phyloP scores from a whole-genome alignment of 31 red algal genomes.

The Odonthalia washingtoniensis region DNA sequence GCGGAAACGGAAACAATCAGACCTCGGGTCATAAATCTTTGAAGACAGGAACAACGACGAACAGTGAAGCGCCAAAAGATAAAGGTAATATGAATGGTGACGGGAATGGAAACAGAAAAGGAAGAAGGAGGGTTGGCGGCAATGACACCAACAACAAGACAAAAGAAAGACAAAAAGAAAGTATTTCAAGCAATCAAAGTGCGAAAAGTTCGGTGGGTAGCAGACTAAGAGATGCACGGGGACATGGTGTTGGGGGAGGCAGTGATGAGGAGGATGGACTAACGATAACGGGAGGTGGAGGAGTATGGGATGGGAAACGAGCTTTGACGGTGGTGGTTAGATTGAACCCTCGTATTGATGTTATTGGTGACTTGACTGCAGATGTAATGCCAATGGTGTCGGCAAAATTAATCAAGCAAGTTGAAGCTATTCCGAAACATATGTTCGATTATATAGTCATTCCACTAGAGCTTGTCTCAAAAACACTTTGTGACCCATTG shows the following conservation, averaged over 20 bases:
- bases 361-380: constrained; percentile 73
- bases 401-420: constrained; percentile 27
- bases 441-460: constrained; percentile 73
- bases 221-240: too few species aligned
- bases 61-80: neutral
- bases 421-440: constrained; percentile 56
- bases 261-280: too few species aligned
- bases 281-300: neutral
- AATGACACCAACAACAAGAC: too few species aligned
- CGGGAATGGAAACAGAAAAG: too few species aligned
- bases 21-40: neutral
- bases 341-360: constrained; percentile 72
- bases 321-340: constrained; percentile 36
- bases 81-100: neutral
- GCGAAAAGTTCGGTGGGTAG: too few species aligned
- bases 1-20: neutral
- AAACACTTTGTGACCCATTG: constrained; percentile 54
- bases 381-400: constrained; percentile 57
- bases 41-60: constrained; percentile 1
- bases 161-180: too few species aligned
- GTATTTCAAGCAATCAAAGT: too few species aligned
- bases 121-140: too few species aligned
- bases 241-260: too few species aligned
- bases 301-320: constrained; percentile 40
- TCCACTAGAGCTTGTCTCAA: constrained; percentile 52